These are phyloP conservation scores for Prunus dulcis DNA, from an alignment of 306 rosid genomes.

Conservation along the genomic window DNA sequence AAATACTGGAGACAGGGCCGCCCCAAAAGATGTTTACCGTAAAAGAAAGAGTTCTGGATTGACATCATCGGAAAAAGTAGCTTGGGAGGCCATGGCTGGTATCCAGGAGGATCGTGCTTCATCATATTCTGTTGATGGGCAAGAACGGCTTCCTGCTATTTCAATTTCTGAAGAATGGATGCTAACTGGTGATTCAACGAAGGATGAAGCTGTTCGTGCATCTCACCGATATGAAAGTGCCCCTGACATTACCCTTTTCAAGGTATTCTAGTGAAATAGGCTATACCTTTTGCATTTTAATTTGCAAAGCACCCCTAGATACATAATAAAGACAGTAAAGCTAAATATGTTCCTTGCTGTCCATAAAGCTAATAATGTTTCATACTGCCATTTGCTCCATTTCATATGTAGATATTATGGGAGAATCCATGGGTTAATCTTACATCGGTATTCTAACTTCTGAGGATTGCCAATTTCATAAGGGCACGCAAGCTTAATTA, in stretches of 20 bases:
- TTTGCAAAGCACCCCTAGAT: not conserved
- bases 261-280: constrained; percentile 51
- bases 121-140: constrained; percentile 78
- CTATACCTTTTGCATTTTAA: not conserved
- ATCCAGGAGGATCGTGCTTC: constrained; percentile 88
- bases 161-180: constrained; percentile 95
- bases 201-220: constrained; percentile 73
- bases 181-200: constrained; percentile 76
- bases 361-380: not conserved
- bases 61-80: constrained; percentile 82
- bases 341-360: not conserved
- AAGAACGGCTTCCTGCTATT: constrained; percentile 85
- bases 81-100: constrained; percentile 99
- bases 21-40: constrained; percentile 83
- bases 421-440: not conserved
- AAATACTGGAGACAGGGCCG: constrained; percentile 63
- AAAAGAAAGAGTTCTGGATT: constrained; percentile 97
- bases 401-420: not conserved
- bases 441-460: not conserved
- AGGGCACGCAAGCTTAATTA: not conserved
- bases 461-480: not conserved
- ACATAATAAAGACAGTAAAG: not conserved
- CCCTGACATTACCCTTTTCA: constrained; percentile 88
- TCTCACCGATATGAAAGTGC: constrained; percentile 94
- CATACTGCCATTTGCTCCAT: not conserved